Base-by-base conservation (phyloP, 208 protist species). In the Crithidia fasciculata region DNA sequence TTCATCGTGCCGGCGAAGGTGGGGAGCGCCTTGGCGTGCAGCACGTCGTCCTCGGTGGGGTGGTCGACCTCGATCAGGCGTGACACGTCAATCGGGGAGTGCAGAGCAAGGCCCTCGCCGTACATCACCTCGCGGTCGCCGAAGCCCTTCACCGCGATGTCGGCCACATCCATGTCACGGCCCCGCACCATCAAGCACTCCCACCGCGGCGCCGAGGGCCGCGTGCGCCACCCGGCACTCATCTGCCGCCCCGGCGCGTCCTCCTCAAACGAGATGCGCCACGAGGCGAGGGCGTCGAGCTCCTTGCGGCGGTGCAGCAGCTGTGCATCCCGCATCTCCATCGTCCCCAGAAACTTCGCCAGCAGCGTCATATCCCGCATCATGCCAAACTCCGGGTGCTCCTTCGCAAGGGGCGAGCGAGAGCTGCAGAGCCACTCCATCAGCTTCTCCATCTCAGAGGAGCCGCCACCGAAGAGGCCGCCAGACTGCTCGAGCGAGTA, bases 21-120 rank as follows among this genome's bases (percentile, higher is more conserved):
- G 41, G 91, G 92, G 19, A 97, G 81, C 15, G 56, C 69, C 39
- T 72, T 65, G 13, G 87, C 81, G 75, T 97, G 92, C 69, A 97
- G 80, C 18, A 97, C 82, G 72, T 97, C 94, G 58, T 97, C 94
- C 82, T 97, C 94, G 13, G 84, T 94, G 18, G 84, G 69, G 56
- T 77, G 74, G 19, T 88, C 81, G 39, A 86, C 63, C 66, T 78
- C 80, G n/a, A 95, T 65, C 49, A 92, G 44, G 8, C 72, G 66
- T 12, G 74, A 70, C n/a, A 92, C 84, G 50, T 94, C 91, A 44
- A 89, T 86, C 9, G 91, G 91, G 5, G 85, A 92, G 43, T 93
- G 80, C 56, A 95, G 67, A 13, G 85, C 81, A 0, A 91, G 71
- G 47, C 91, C 91, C 60, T 95, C 89, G 55, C 91, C 91, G 76